Evolutionary conservation across 2,329 filamentous ascomycete species (phyloP).

Genomic region (Blastomyces percursus): DNA sequence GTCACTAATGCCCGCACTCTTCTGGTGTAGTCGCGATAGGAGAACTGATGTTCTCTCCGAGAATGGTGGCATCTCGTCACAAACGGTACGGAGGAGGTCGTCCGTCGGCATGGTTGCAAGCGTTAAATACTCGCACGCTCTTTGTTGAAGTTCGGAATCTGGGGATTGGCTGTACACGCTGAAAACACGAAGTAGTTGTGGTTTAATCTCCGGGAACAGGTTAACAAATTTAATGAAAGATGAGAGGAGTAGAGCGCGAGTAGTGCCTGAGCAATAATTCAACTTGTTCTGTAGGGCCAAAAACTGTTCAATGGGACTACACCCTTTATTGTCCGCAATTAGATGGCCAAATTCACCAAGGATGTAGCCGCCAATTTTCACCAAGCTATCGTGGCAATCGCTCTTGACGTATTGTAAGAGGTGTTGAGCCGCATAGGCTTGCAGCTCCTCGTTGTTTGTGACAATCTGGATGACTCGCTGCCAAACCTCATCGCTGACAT

Average conservation of each 20-base stretch:
- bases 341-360: slow-evolving; percentile 95
- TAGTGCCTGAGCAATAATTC: slow-evolving; percentile 74
- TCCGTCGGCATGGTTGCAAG: slow-evolving; percentile 79
- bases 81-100: slow-evolving; percentile 82
- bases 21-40: slow-evolving; percentile 84
- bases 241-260: slow-evolving; percentile 85
- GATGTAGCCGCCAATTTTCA: slow-evolving; percentile 96
- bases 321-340: slow-evolving; percentile 81
- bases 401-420: slow-evolving; percentile 85
- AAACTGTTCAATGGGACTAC: slow-evolving; percentile 95
- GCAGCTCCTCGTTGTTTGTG: slow-evolving; percentile 96
- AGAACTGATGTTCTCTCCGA: slow-evolving; percentile 88
- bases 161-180: slow-evolving; percentile 85
- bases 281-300: slow-evolving; percentile 85
- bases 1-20: slow-evolving; percentile 83
- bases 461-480: slow-evolving; percentile 98
- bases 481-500: slow-evolving; percentile 98
- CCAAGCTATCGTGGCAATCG: slow-evolving; percentile 90
- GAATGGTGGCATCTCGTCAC: slow-evolving; percentile 98
- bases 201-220: slow-evolving; percentile 95
- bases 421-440: slow-evolving; percentile 91
- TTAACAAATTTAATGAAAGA: slow-evolving; percentile 98
- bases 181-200: slow-evolving; percentile 83
- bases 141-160: slow-evolving; percentile 89
- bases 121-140: slow-evolving; percentile 88